phyloP scores from a whole-genome alignment of 176 grass and related monocot genomes.

The Tillandsia fasciculata region DNA sequence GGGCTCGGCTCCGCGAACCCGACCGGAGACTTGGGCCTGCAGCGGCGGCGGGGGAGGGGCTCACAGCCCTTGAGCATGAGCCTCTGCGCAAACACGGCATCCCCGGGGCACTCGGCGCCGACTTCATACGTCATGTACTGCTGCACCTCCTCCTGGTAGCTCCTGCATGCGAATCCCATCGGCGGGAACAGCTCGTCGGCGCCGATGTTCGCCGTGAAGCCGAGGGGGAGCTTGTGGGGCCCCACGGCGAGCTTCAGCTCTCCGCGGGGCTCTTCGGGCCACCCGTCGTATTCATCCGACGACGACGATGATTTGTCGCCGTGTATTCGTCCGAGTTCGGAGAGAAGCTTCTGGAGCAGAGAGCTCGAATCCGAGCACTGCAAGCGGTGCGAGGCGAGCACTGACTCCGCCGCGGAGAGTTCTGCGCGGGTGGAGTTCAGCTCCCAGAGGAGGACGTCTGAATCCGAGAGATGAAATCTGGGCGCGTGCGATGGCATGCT shows the following conservation, averaged over 20 bases:
- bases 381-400: slow-evolving; percentile 15
- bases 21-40: slow-evolving; percentile 8
- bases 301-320: slow-evolving; percentile 16
- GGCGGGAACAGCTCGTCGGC: slow-evolving; percentile 27
- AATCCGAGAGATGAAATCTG: slow-evolving; percentile 65
- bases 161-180: slow-evolving; percentile 21
- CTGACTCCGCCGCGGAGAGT: slow-evolving; percentile 12
- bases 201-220: slow-evolving; percentile 29
- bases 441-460: slow-evolving; percentile 38
- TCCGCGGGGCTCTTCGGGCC: slow-evolving; percentile 1
- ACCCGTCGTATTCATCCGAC: slow-evolving; percentile 15
- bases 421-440: slow-evolving; percentile 47
- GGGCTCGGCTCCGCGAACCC: slow-evolving; percentile 39
- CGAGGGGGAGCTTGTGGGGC: slow-evolving; percentile 42
- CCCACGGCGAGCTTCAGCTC: slow-evolving; percentile 39
- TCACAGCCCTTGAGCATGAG: slow-evolving; percentile 29
- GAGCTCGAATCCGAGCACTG: slow-evolving; percentile 39
- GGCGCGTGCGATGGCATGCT: slow-evolving; percentile 42
- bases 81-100: slow-evolving; percentile 23
- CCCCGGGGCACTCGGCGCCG: slow-evolving; percentile 22
- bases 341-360: slow-evolving; percentile 59
- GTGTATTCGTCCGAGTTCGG: slow-evolving; percentile 37
- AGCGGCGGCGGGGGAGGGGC: slow-evolving; percentile 18
- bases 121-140: slow-evolving; percentile 28
- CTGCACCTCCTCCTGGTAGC: slow-evolving; percentile 18